Evolutionary conservation across 768 basidiomycete genomes (phyloP).

Genomic region (Mycena indigotica): DNA sequence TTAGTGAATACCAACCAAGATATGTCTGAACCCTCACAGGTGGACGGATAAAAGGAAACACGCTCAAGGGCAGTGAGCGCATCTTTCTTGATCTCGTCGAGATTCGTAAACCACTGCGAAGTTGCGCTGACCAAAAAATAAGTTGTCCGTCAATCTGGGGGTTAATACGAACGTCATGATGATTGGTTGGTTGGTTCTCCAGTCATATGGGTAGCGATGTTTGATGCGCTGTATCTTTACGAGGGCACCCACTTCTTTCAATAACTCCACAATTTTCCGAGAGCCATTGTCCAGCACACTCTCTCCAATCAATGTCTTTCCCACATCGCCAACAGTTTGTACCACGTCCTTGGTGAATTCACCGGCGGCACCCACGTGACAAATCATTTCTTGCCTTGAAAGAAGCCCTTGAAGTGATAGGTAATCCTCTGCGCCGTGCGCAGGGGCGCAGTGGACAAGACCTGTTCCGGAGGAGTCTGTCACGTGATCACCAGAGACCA

Average conservation of each 20-base stretch:
- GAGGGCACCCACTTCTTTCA: constrained; percentile 59
- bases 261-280: constrained; percentile 61
- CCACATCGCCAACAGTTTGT: constrained; percentile 57
- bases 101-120: constrained; percentile 96
- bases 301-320: constrained; percentile 58
- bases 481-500: constrained; percentile 78
- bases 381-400: constrained; percentile 55
- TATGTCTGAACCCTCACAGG: constrained; percentile 49
- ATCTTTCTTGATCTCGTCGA: constrained; percentile 78
- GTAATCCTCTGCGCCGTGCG: constrained; percentile 94
- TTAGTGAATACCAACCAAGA: constrained; percentile 1
- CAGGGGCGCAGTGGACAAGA: constrained; percentile 93
- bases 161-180: constrained; percentile 71
- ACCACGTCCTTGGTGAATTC: constrained; percentile 63
- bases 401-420: constrained; percentile 67
- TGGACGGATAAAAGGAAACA: constrained; percentile 75
- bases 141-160: not conserved
- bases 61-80: constrained; percentile 69
- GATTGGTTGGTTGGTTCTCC: constrained; percentile 92
- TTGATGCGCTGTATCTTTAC: constrained; percentile 70
- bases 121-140: constrained; percentile 63
- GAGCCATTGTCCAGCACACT: constrained; percentile 76
- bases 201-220: constrained; percentile 95
- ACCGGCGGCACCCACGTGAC: constrained; percentile 82
- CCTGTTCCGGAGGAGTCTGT: constrained; percentile 90